Percentiles rank a stretch among this genome's conserved stretches.
Conservation (phyloP, 2,329 filamentous ascomycete species). For the Lecanicillium sp. region DNA sequence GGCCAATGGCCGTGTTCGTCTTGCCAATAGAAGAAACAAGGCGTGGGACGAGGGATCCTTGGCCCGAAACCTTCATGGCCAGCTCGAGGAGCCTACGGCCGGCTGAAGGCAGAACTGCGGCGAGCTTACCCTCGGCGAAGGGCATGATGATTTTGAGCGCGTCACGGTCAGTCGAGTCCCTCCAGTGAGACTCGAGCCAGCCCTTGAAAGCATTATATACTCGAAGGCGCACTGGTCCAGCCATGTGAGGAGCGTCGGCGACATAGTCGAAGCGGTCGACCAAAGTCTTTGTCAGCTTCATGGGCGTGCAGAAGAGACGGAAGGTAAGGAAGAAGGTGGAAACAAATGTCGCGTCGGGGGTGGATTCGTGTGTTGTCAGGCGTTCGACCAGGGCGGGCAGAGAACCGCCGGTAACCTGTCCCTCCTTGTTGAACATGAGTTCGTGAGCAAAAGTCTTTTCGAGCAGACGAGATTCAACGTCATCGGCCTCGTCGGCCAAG, state of each 20-base stretch:
- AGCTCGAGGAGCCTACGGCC: slow-evolving; percentile 77
- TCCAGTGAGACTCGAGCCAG: slow-evolving; percentile 96
- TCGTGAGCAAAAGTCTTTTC: slow-evolving; percentile 90
- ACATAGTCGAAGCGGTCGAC: slow-evolving; percentile 91
- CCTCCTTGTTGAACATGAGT: slow-evolving; percentile 88
- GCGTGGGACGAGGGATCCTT: slow-evolving; percentile 73
- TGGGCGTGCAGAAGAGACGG: slow-evolving; percentile 79
- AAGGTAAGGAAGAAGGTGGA: slow-evolving; percentile 96
- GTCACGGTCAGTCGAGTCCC: slow-evolving; percentile 68
- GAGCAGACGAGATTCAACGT: slow-evolving; percentile 77
- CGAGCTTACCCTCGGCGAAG: slow-evolving; percentile 73
- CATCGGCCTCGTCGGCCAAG: slow-evolving; percentile 68
- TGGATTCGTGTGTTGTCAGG: slow-evolving; percentile 86
- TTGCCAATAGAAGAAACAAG: slow-evolving; percentile 83
- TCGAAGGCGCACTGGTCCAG: slow-evolving; percentile 75
- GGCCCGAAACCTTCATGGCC: slow-evolving; percentile 67
- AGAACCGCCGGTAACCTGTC: slow-evolving; percentile 88
- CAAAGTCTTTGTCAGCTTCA: slow-evolving; percentile 72
- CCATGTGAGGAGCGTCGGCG: slow-evolving; percentile 65
- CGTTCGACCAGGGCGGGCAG: slow-evolving; percentile 89
- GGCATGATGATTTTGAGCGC: slow-evolving; percentile 70
- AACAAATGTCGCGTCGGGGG: slow-evolving; percentile 85
- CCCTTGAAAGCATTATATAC: slow-evolving; percentile 97
- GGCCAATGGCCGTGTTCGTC: slow-evolving; percentile 67
- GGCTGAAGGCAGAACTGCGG: slow-evolving; percentile 63